These are phyloP conservation scores for Lepidium sativum DNA, from an alignment of 345 rosid species.

Conservation along the genomic window DNA sequence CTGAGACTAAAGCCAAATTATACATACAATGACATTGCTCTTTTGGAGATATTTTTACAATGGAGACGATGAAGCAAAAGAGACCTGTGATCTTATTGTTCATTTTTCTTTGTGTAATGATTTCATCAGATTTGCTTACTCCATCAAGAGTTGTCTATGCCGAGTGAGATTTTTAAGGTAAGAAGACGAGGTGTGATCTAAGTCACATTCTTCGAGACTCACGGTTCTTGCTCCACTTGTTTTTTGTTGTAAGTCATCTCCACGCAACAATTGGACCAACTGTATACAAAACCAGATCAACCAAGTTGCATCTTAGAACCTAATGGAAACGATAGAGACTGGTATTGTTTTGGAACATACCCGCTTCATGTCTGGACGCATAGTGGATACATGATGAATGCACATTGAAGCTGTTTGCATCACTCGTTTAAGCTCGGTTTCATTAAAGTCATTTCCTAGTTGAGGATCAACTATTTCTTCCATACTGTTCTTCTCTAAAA, in stretches of 20 bases:
- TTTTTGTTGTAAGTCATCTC: conserved; percentile 45
- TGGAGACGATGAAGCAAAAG: conserved; percentile 13
- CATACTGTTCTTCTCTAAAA: conserved; percentile 39
- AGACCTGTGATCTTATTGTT: neutral
- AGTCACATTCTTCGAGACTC: conserved; percentile 46
- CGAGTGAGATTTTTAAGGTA: conserved; percentile 73
- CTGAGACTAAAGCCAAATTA: neutral
- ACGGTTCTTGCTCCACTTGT: conserved; percentile 31
- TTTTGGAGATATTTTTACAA: conserved; percentile 8
- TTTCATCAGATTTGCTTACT: conserved; percentile 27
- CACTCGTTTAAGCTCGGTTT: conserved; percentile 49
- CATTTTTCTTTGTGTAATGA: neutral
- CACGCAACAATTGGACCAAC: conserved; percentile 59
- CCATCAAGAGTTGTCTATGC: conserved; percentile 77
- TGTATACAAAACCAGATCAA: conserved; percentile 11
- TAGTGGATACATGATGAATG: conserved; percentile 49
- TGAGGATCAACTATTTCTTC: conserved; percentile 57
- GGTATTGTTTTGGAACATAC: conserved; percentile 21
- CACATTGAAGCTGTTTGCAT: conserved; percentile 71
- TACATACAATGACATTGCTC: conserved; percentile 5
- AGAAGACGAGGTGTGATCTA: conserved; percentile 55
- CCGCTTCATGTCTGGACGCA: conserved; percentile 71
- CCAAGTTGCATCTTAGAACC: neutral
- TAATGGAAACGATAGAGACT: neutral
- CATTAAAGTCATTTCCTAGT: conserved; percentile 46